phyloP scores from a whole-genome alignment of 306 rosid species.

The Medicago ruthenica region DNA sequence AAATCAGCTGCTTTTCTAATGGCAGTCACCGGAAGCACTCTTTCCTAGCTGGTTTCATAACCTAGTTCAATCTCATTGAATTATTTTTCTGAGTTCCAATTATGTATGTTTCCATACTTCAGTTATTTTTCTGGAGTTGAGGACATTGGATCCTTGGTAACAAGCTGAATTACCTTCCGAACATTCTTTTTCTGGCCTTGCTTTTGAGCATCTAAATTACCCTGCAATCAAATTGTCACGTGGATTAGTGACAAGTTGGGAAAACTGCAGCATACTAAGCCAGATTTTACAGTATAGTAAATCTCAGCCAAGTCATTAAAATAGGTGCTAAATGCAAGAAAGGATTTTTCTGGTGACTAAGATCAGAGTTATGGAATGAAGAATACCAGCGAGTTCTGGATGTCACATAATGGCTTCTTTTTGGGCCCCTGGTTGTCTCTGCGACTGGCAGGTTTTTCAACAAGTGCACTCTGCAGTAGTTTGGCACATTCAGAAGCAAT shows the following conservation, averaged over 20 bases:
- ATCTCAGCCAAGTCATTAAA: slow-evolving; percentile 4
- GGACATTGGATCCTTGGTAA: slow-evolving; percentile 51
- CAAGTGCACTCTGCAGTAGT: slow-evolving; percentile 62
- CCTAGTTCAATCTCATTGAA: slow-evolving; percentile 30
- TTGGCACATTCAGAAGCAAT: slow-evolving; percentile 64
- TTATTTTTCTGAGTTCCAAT: slow-evolving; percentile 31
- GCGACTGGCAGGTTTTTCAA: slow-evolving; percentile 56
- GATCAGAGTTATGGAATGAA: slow-evolving; percentile 29
- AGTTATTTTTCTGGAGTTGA: slow-evolving; percentile 47
- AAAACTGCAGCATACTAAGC: slow-evolving; percentile 9
- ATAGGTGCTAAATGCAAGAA: slow-evolving; percentile 25
- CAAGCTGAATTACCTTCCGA: slow-evolving; percentile 53
- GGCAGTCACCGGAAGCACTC: slow-evolving; percentile 18
- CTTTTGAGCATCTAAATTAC: slow-evolving; percentile 45
- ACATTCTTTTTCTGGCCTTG: slow-evolving; percentile 55
- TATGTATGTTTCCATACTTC: slow-evolving; percentile 32
- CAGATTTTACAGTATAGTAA: slow-evolving; percentile 4
- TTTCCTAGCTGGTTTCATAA: slow-evolving; percentile 27
- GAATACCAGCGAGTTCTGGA: slow-evolving; percentile 76
- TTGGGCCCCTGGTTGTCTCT: slow-evolving; percentile 46
- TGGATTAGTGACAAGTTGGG: slow-evolving; percentile 36
- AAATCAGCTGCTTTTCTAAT: slow-evolving; percentile 33
- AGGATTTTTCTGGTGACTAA: slow-evolving; percentile 13
- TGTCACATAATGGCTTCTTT: slow-evolving; percentile 78
- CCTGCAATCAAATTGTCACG: slow-evolving; percentile 49